phyloP scores from a whole-genome alignment of 1,284 basidiomycete genomes.

The Termitomyces sp. region DNA sequence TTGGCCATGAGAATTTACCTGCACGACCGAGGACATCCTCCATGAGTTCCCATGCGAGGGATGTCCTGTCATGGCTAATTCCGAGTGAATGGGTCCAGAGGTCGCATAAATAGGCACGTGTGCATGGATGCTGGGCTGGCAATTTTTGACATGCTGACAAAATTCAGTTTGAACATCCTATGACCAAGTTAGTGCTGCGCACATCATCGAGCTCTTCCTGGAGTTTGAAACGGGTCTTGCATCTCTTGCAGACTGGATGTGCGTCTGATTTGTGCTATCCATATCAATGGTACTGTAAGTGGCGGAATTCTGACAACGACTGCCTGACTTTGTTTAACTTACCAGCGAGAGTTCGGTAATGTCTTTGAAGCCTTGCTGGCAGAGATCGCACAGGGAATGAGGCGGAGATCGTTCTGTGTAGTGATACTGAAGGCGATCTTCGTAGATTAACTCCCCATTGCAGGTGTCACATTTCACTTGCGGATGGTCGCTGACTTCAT shows the following conservation, averaged over 20 bases:
- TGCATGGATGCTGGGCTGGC: not conserved
- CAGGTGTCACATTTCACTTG: conserved; percentile 3
- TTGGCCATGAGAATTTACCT: not conserved
- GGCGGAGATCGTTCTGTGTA: conserved; percentile 1
- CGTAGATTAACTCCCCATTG: conserved; percentile 5
- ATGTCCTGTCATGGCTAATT: not conserved
- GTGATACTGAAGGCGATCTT: conserved; percentile 7
- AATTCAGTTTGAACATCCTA: not conserved
- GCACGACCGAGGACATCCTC: not conserved
- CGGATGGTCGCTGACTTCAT: conserved; percentile 6
- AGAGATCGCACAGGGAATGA: conserved; percentile 7
- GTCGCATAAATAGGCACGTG: not conserved
- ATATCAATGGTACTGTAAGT: not conserved
- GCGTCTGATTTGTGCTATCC: not conserved
- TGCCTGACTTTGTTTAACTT: not conserved
- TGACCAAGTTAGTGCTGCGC: not conserved
- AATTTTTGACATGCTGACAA: not conserved
- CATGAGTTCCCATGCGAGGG: not conserved
- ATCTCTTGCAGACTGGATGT: not conserved
- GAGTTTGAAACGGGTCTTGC: not conserved
- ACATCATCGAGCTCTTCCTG: not conserved
- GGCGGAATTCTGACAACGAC: not conserved
- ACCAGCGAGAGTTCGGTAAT: not conserved
- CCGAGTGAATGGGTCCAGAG: not conserved
- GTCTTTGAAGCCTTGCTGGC: conserved; percentile 8